Evolutionary conservation across 768 basidiomycete species (phyloP), one percentile per base, ranked within the genome.

Genomic region (Naganishia kalamii): DNA sequence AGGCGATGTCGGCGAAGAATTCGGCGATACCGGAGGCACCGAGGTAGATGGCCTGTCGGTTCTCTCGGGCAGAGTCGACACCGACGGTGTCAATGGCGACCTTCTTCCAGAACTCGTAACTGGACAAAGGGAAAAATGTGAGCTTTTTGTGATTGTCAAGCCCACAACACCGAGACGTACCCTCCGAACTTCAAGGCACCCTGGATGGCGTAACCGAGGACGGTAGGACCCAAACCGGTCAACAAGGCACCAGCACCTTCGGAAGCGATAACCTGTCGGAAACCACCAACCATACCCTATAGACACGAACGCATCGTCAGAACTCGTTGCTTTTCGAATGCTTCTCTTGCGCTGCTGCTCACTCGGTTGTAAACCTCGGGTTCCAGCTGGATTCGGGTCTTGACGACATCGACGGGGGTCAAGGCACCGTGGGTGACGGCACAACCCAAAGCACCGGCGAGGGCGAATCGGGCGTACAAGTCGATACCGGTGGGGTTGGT

Each of bases 181-280:
- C 93, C 89, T 82, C 93, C 93, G 79, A 90, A 96, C 81, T 97
- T 97, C 88, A 94, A 92, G 85, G 92, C 87, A 77, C 93, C 93
- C 81, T 96, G 93, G 73, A 92, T 84, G 10, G 90, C 90, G 83
- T 93, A 93, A 69, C 93, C 92, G 80, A 94, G 82, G 68, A 92
- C 82, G 66, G 93, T 97, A 61, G 93, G 93, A 40, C 89, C 89
- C 76, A 96, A 82, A 74, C 93, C 93, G 80, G 94, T 97, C 86
- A 92, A 88, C 79, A 96, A 85, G 79, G 90, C 93, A 41, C 79
- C 85, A 66, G 86, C 79, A 72, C 92, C 96, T 83, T 99, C 94
- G 74, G 90, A 83, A 60, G 83, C 86, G 27, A 99, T 80, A 74
- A 99, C 98, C 15, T 86, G 82, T 65, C 81, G 81, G 79, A 99